These are phyloP conservation scores for Penicillium oxalicum DNA, from an alignment of 2,329 filamentous ascomycete species.

Conservation along the genomic window DNA sequence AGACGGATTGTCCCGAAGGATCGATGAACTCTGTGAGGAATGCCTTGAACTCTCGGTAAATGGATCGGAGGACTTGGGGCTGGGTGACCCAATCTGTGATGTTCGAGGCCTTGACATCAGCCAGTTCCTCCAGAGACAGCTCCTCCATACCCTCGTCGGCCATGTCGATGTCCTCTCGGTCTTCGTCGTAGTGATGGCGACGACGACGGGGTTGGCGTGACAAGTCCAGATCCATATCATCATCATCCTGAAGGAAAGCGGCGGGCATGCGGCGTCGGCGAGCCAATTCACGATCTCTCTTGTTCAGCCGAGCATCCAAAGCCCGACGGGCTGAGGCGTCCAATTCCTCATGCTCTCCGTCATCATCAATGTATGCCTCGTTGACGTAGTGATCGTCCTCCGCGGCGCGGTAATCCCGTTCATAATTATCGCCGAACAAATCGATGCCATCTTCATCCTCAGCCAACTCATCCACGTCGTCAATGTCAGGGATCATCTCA, in stretches of 20 bases:
- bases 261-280: constrained; percentile 55
- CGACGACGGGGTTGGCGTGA: constrained; percentile 78
- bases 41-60: constrained; percentile 93
- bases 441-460: constrained; percentile 66
- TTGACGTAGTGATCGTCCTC: constrained; percentile 49
- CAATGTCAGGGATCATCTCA: constrained; percentile 56
- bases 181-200: constrained; percentile 88
- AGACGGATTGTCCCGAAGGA: constrained; percentile 80
- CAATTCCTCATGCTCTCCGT: constrained; percentile 58
- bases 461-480: constrained; percentile 62
- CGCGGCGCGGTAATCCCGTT: constrained; percentile 53
- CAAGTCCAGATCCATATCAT: constrained; percentile 77
- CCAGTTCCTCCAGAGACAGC: constrained; percentile 80
- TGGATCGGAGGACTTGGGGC: constrained; percentile 82
- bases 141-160: constrained; percentile 92
- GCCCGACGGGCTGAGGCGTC: constrained; percentile 54
- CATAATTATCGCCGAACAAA: constrained; percentile 62
- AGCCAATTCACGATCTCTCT: constrained; percentile 56
- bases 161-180: constrained; percentile 82
- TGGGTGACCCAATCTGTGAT: constrained; percentile 93
- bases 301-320: constrained; percentile 57
- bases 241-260: constrained; percentile 64
- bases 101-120: constrained; percentile 88
- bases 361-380: constrained; percentile 57
- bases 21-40: constrained; percentile 97